These are phyloP conservation scores for Cercospora janseana DNA, from an alignment of 2,329 filamentous ascomycete species.

Conservation along the genomic window DNA sequence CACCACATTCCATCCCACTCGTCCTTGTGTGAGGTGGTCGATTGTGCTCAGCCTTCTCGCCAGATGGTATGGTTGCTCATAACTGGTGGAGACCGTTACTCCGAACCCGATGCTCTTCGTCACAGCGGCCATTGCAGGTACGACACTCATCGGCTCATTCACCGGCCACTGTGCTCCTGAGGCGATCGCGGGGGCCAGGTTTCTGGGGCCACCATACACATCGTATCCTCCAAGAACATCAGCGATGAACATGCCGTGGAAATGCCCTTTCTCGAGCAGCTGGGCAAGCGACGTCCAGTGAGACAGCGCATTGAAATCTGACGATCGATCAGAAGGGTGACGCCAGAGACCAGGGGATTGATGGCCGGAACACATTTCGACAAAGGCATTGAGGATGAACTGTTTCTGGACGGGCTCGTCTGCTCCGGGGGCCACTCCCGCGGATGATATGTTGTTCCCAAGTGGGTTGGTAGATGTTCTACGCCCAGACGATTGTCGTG, in stretches of 20 bases:
- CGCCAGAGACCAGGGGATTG: constrained; percentile 60
- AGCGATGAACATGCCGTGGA: constrained; percentile 66
- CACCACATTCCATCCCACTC: constrained; percentile 52
- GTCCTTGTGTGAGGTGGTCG: constrained; percentile 61
- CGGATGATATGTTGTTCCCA: neutral
- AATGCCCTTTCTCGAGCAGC: constrained; percentile 60
- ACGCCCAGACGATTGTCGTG: too few relatives aligned
- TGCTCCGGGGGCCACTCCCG: neutral
- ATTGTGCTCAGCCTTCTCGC: constrained; percentile 64
- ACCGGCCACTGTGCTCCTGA: constrained; percentile 69
- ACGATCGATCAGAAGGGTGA: constrained; percentile 63
- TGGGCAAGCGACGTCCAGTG: constrained; percentile 63
- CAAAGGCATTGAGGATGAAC: constrained; percentile 46
- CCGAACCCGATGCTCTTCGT: constrained; percentile 68
- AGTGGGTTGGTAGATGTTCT: neutral
- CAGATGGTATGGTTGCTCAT: constrained; percentile 67
- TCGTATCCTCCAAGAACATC: constrained; percentile 67
- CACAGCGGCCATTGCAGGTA: constrained; percentile 66
- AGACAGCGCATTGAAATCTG: constrained; percentile 58
- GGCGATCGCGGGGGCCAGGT: constrained; percentile 58
- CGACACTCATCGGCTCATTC: constrained; percentile 64
- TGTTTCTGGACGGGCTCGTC: constrained; percentile 34
- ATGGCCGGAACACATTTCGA: constrained; percentile 46
- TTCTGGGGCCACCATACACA: constrained; percentile 63
- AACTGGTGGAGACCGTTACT: constrained; percentile 66